These are phyloP conservation scores for Lyophyllum atratum DNA, from an alignment of 768 basidiomycete species.

Conservation along the genomic window DNA sequence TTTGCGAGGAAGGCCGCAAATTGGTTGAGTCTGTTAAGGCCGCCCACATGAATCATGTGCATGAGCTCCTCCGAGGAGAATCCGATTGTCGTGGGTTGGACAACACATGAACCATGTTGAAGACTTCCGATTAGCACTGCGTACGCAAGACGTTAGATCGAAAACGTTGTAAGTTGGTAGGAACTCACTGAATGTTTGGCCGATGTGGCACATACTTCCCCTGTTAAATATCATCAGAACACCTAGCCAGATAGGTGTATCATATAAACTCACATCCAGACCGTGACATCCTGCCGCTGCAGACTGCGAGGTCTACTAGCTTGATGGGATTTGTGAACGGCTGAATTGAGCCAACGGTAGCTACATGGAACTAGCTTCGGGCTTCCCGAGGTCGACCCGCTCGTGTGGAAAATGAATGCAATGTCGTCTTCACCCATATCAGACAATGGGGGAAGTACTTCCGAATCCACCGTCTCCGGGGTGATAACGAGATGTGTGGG, in stretches of 20 bases:
- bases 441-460: conserved; percentile 36
- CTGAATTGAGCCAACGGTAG: conserved; percentile 65
- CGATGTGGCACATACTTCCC: conserved; percentile 86
- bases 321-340: conserved; percentile 58
- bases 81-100: conserved; percentile 64
- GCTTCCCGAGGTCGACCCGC: conserved; percentile 81
- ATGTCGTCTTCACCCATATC: conserved; percentile 39
- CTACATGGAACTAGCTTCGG: conserved; percentile 78
- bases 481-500: conserved; percentile 47
- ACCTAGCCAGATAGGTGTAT: not conserved
- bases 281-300: conserved; percentile 65
- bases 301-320: conserved; percentile 45
- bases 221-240: conserved; percentile 36
- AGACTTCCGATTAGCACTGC: conserved; percentile 72
- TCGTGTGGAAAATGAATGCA: conserved; percentile 79
- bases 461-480: conserved; percentile 37
- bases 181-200: conserved; percentile 67
- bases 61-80: conserved; percentile 71
- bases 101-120: conserved; percentile 69
- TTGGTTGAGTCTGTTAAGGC: conserved; percentile 74
- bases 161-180: conserved; percentile 31
- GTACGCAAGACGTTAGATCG: conserved; percentile 34
- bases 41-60: conserved; percentile 66
- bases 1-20: conserved; percentile 68
- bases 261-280: conserved; percentile 57